phyloP scores from a whole-genome alignment of 495 filamentous ascomycete species.

The Aspergillus haitiensis region DNA sequence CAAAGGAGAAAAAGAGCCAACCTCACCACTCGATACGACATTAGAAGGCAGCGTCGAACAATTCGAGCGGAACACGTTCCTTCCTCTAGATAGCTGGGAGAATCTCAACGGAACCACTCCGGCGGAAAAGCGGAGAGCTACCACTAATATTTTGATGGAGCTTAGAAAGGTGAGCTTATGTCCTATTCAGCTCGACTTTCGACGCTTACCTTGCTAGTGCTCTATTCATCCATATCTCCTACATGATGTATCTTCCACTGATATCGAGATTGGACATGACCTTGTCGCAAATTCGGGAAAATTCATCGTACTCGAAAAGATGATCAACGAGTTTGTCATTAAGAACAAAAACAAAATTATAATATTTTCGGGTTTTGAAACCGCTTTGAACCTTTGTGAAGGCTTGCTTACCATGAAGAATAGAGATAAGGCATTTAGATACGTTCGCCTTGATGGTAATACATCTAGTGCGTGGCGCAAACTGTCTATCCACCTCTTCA shows the following conservation, averaged over 20 bases:
- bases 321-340: conserved; percentile 58
- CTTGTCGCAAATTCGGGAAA: conserved; percentile 61
- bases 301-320: conserved; percentile 63
- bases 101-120: not conserved
- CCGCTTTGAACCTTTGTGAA: conserved; percentile 60
- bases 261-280: conserved; percentile 34
- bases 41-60: no score
- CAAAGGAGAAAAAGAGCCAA: not conserved
- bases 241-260: conserved; percentile 11
- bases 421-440: conserved; percentile 49
- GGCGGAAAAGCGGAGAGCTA: conserved; percentile 8
- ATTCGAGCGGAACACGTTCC: no score
- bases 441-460: conserved; percentile 58
- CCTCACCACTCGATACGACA: not conserved
- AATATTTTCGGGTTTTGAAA: conserved; percentile 63
- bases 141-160: conserved; percentile 60
- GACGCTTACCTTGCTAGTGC: conserved; percentile 31
- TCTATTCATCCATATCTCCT: conserved; percentile 65
- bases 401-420: conserved; percentile 55
- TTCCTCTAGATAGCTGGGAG: conserved; percentile 1
- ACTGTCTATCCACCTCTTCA: conserved; percentile 60
- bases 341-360: conserved; percentile 59
- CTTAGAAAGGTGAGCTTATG: conserved; percentile 49
- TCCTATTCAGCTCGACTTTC: not conserved
- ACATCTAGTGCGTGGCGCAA: conserved; percentile 57